Percentiles rank a stretch among this genome's conserved stretches.
Evolutionary conservation across 352 stramenopile species (phyloP).

Genomic region (Pythium plurisporium): DNA sequence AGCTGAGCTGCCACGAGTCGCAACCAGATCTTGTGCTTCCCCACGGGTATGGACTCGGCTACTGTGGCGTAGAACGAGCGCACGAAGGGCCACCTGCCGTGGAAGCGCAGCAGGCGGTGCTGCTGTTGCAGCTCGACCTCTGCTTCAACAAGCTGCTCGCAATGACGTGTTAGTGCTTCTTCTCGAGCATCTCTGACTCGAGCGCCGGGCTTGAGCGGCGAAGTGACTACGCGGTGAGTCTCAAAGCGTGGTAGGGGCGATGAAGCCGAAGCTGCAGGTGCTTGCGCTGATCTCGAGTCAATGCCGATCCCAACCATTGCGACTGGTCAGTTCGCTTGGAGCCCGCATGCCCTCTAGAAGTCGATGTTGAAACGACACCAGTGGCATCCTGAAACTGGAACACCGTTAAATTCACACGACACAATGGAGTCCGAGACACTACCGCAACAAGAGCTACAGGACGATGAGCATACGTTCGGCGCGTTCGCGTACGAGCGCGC

Average conservation of each 20-base stretch:
- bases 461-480: slow-evolving; percentile 6
- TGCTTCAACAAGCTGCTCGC: slow-evolving; percentile 16
- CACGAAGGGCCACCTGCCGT: slow-evolving; percentile 39
- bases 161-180: slow-evolving; percentile 17
- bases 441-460: background rate
- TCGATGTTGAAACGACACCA: slow-evolving; percentile 19
- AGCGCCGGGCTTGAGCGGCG: background rate
- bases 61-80: slow-evolving; percentile 43
- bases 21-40: slow-evolving; percentile 18
- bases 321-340: background rate
- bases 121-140: slow-evolving; percentile 31
- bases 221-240: background rate
- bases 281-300: background rate
- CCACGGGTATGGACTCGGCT: slow-evolving; percentile 19
- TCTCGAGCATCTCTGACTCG: slow-evolving; percentile 44
- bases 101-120: slow-evolving; percentile 33
- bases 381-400: no score
- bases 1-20: slow-evolving; percentile 11
- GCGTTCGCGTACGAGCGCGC: slow-evolving; percentile 37
- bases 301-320: slow-evolving; percentile 4
- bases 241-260: background rate
- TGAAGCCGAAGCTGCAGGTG: no score
- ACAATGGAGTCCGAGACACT: background rate
- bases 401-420: no score
- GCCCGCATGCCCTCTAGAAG: slow-evolving; percentile 4